phyloP scores from a whole-genome alignment of 1,139 yeast species.

The Geotrichum phurueaensis region DNA sequence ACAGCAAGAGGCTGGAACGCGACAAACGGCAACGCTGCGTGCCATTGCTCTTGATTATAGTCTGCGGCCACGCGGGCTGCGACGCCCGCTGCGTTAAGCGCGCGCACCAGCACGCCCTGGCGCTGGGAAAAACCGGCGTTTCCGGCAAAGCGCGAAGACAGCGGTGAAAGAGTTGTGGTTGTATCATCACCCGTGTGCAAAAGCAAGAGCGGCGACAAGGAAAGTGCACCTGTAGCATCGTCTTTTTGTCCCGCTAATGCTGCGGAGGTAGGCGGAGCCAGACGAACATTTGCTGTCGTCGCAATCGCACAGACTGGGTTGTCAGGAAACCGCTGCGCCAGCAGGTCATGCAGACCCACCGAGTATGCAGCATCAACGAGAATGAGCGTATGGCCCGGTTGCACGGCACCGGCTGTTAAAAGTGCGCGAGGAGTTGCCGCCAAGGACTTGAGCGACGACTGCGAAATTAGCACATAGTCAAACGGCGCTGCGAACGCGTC shows the following conservation, averaged over 20 bases:
- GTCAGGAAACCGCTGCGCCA: constrained; percentile 27
- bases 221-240: not conserved
- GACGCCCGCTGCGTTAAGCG: constrained; percentile 16
- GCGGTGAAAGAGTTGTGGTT: constrained; percentile 18
- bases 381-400: constrained; percentile 29
- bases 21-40: constrained; percentile 68
- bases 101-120: not conserved
- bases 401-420: constrained; percentile 16
- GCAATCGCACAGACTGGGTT: constrained; percentile 27
- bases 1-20: constrained; percentile 73
- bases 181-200: constrained; percentile 18
- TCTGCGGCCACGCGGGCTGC: constrained; percentile 11
- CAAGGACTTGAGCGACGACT: constrained; percentile 28
- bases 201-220: constrained; percentile 17
- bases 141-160: constrained; percentile 20
- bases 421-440: constrained; percentile 14
- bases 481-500: constrained; percentile 16
- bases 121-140: constrained; percentile 5
- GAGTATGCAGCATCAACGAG: constrained; percentile 32
- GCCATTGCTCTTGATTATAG: constrained; percentile 58
- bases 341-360: constrained; percentile 30
- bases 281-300: constrained; percentile 20
- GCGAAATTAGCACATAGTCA: constrained; percentile 30
- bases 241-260: constrained; percentile 11
- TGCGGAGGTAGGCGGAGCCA: constrained; percentile 15